A percentile compares a stretch with the other conserved stretches of the same genome.
These are phyloP conservation scores for Trebouxia gelatinosa DNA, from an alignment of 163 green algal genomes.

Conservation along the genomic window DNA sequence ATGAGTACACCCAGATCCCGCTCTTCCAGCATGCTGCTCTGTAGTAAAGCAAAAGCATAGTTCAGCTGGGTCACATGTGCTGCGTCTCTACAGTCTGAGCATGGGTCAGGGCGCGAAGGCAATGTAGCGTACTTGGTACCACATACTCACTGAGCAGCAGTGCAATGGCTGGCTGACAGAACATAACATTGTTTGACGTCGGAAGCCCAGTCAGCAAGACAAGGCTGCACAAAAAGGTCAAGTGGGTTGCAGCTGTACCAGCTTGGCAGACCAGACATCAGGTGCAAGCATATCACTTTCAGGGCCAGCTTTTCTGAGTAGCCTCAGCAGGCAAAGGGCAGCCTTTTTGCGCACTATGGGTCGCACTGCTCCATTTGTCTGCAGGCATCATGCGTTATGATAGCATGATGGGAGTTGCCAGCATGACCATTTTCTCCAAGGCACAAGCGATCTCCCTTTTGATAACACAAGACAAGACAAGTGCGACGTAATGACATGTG, in stretches of 20 bases:
- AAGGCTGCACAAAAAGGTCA: neutral
- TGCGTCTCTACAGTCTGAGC: too few relatives aligned
- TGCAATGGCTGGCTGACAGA: neutral
- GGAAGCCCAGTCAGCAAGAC: neutral
- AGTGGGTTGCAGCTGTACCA: constrained; percentile 36
- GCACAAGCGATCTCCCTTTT: neutral
- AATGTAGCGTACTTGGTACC: too few relatives aligned
- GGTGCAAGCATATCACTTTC: constrained; percentile 68
- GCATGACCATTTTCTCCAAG: neutral
- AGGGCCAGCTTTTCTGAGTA: constrained; percentile 88
- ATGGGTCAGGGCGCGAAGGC: too few relatives aligned
- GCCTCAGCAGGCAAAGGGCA: constrained; percentile 90
- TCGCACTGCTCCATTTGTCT: constrained; percentile 73
- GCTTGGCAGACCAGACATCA: constrained; percentile 54
- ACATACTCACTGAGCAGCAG: neutral
- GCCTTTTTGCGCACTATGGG: constrained; percentile 97
- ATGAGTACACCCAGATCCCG: constrained; percentile 87
- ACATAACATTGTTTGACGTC: neutral
- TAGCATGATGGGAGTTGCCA: neutral
- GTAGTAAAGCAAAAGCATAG: neutral
- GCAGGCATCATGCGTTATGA: neutral
- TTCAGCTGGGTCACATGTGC: too few relatives aligned
- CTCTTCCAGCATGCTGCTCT: constrained; percentile 81
- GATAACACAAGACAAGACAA: neutral
- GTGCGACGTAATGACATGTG: neutral